Conservation (phyloP, 2,329 filamentous ascomycete genomes). For the Pseudogymnoascus sp. region DNA sequence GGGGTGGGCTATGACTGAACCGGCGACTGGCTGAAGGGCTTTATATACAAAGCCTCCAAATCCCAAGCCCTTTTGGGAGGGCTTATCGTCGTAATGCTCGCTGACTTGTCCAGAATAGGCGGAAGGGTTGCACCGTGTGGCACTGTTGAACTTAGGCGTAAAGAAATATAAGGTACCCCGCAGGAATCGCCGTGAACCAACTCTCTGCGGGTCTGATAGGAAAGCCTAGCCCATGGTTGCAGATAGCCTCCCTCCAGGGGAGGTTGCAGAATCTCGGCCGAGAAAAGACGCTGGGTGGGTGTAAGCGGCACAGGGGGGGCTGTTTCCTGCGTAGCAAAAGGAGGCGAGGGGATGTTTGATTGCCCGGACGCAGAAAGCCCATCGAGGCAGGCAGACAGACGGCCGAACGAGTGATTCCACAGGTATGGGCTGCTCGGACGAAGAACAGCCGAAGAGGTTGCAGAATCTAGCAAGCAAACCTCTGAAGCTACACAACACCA, state of each 20-base stretch:
- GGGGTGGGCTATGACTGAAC: neutral
- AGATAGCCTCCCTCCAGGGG: neutral
- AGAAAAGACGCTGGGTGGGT: neutral
- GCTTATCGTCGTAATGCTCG: conserved; percentile 3
- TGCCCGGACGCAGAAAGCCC: neutral
- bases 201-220: neutral
- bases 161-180: neutral
- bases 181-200: neutral
- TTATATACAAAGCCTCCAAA: neutral
- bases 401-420: neutral
- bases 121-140: conserved; percentile 3
- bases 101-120: conserved; percentile 2
- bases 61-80: neutral
- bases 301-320: neutral
- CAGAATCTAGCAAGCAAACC: neutral
- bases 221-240: neutral
- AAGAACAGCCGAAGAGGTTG: neutral
- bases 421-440: neutral
- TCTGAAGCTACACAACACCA: neutral
- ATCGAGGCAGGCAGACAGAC: neutral
- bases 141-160: neutral
- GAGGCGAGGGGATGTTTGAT: neutral
- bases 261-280: neutral
- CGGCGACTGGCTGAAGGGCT: neutral
- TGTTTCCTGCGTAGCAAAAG: neutral